Evolutionary conservation across 495 filamentous ascomycete genomes (phyloP), one percentile per base, ranked within the genome.

Genomic region (Beverwykella pulmonaria): DNA sequence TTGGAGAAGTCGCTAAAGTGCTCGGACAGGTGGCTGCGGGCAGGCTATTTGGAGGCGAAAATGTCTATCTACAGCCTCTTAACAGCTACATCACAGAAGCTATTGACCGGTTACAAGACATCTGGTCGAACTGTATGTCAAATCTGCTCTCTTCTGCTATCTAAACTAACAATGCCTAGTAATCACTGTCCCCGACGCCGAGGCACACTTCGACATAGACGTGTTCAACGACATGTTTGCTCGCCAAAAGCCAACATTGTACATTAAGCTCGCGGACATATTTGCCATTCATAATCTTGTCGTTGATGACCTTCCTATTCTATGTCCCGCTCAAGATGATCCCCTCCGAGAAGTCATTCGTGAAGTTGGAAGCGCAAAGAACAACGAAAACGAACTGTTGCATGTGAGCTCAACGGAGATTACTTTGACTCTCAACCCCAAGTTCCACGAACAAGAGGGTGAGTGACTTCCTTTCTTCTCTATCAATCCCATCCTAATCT

Each of bases 201-300:
- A 98, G 74, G 83, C 85, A 49, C 92, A 93, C 22, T 98, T 97
- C 75, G 95, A 97, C 74, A 97, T 98, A 73, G 94, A 98, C 74
- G 93, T 97, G 68, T 98, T 93, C 83, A 97, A 97, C 69, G 94
- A 99, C 72, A 84, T 98, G 26, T 98, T 97, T 71, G 89, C 93
- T 52, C 92, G 93, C 71, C 93, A 91, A 55, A 96, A 96, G 73
- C 94, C 94, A 2, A 98, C 93, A 2, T 81, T 99, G 20, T 99
- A 97, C 79, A 96, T 99, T 77, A 99, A 99, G 77, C 92, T 98
- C 88, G 85, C 90, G 17, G 94, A 99, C 75, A 92, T 99, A 63
- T 98, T 98, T 76, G 90, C 95, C 22, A 92, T 99, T 60, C 94
- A 99, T 72, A 90, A 88, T 53, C 85, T 98, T 36, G 84, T 98